A percentile compares a stretch with the other conserved stretches of the same genome.
phyloP scores from a whole-genome alignment of 176 grass and related monocot species.

The Secale cereale region DNA sequence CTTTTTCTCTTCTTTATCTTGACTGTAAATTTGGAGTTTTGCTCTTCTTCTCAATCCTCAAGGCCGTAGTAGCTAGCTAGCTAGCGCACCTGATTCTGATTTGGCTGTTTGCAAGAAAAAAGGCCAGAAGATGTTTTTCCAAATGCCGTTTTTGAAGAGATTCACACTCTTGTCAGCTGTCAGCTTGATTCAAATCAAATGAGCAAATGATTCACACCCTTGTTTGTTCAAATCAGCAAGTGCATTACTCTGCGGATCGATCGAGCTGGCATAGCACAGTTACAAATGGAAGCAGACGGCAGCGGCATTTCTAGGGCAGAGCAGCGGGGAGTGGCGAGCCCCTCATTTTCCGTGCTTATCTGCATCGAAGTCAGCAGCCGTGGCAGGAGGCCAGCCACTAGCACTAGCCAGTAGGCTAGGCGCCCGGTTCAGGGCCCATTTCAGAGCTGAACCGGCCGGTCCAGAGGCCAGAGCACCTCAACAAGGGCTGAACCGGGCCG shows the following conservation, averaged over 20 bases:
- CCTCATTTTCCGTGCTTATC: conserved; percentile 17
- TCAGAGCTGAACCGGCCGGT: background rate
- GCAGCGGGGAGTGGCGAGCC: background rate
- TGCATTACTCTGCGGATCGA: background rate
- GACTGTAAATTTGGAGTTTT: conserved; percentile 58
- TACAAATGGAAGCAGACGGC: too few relatives aligned
- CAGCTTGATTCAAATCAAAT: background rate
- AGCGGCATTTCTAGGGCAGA: conserved; percentile 26
- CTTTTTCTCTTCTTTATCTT: background rate
- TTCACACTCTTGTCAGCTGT: too few relatives aligned
- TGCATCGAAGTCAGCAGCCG: conserved; percentile 42
- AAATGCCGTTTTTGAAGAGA: background rate
- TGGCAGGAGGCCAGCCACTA: background rate
- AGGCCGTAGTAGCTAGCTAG: background rate
- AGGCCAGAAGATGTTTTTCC: conserved; percentile 3
- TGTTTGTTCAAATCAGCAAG: background rate
- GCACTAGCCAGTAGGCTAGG: background rate
- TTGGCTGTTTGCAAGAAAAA: conserved; percentile 12
- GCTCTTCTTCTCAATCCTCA: conserved; percentile 11
- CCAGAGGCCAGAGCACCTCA: too few relatives aligned
- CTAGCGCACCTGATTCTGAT: background rate
- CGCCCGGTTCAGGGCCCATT: background rate
- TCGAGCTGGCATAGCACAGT: too few relatives aligned
- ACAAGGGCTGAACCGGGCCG: background rate
- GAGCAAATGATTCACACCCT: background rate